These are phyloP conservation scores for Rhododendron ovatum DNA, from an alignment of 148 eudicot species.

Conservation along the genomic window DNA sequence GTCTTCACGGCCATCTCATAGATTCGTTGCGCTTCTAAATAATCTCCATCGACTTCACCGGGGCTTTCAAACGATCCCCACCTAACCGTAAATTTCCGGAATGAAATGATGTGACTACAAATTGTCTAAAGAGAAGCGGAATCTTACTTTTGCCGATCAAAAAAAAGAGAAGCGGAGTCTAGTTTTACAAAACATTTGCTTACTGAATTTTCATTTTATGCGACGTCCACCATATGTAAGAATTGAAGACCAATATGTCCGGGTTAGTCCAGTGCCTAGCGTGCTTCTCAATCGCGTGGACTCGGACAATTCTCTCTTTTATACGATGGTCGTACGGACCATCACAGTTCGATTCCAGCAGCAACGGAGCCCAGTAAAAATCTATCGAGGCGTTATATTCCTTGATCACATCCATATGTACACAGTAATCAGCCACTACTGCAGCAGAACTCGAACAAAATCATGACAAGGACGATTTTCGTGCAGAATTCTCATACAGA, in stretches of 20 bases:
- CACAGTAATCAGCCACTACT: no score
- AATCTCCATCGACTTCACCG: constrained; percentile 8
- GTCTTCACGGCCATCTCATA: constrained; percentile 23
- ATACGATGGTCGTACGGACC: constrained; percentile 9
- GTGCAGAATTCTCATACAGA: no score
- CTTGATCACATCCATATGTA: neutral
- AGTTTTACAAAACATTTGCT: neutral
- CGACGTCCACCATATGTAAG: constrained; percentile 26
- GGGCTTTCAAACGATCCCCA: constrained; percentile 27
- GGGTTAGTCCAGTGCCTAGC: constrained; percentile 15
- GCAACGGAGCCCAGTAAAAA: constrained; percentile 17
- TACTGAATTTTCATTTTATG: constrained; percentile 19
- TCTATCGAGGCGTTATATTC: constrained; percentile 15
- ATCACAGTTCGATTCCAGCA: constrained; percentile 16
- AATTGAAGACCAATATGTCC: constrained; percentile 13
- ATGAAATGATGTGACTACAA: neutral
- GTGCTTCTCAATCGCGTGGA: constrained; percentile 14
- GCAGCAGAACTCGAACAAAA: neutral
- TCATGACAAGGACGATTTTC: no score
- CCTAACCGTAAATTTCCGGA: neutral
- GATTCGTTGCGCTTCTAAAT: constrained; percentile 8
- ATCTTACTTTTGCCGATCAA: no score
- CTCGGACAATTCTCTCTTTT: constrained; percentile 5
- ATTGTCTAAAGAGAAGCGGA: neutral
- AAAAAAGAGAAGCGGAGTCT: no score